phyloP scores from a whole-genome alignment of 495 filamentous ascomycete species.

The Diplogelasinospora grovesii region DNA sequence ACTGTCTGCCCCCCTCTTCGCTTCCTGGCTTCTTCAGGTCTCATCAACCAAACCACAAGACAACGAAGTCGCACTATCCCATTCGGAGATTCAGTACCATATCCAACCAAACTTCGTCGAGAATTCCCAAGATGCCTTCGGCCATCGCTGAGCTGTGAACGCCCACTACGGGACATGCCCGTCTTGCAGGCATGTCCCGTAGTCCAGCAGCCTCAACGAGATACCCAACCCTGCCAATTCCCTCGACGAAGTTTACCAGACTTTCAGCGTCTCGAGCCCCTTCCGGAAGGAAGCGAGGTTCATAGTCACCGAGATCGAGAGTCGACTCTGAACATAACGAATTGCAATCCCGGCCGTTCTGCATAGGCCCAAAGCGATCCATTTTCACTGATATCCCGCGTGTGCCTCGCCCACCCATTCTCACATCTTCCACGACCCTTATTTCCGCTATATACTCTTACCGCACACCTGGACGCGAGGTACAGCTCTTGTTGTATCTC shows the following conservation, averaged over 20 bases:
- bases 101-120: conserved; percentile 66
- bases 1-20: conserved; percentile 25
- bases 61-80: conserved; percentile 62
- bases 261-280: conserved; percentile 38
- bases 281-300: conserved; percentile 9
- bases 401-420: conserved; percentile 7
- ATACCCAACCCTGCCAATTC: conserved; percentile 56
- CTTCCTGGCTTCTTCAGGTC: conserved; percentile 30
- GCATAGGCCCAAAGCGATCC: conserved; percentile 12
- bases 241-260: conserved; percentile 69
- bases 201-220: conserved; percentile 82
- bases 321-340: conserved; percentile 28
- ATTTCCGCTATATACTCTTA: too few relatives aligned
- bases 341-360: conserved; percentile 16
- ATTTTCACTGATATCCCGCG: too few relatives aligned
- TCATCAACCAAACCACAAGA: conserved; percentile 40
- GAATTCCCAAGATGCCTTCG: conserved; percentile 64
- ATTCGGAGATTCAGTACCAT: conserved; percentile 33
- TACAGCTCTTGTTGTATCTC: too few relatives aligned
- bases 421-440: conserved; percentile 1
- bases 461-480: too few relatives aligned
- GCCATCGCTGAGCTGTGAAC: conserved; percentile 93
- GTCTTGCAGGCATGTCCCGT: conserved; percentile 44
- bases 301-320: conserved; percentile 14
- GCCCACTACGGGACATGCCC: conserved; percentile 68